A percentile compares a stretch with the other conserved stretches of the same genome.
phyloP scores from a whole-genome alignment of 345 rosid genomes.

The Arabidopsis arenosa region DNA sequence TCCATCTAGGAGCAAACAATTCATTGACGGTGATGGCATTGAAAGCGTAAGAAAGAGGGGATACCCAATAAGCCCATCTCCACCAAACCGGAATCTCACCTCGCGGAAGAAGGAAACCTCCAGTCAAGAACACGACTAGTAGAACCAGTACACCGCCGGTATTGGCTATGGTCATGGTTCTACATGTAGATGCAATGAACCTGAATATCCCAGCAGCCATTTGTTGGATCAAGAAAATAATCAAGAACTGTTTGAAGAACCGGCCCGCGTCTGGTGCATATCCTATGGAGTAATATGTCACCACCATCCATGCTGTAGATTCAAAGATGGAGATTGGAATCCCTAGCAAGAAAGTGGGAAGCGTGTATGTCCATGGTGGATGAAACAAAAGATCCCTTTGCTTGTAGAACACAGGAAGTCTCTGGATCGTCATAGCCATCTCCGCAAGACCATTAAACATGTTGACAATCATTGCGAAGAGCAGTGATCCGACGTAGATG shows the following conservation, averaged over 20 bases:
- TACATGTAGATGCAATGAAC: conserved; percentile 54
- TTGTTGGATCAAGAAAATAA: conserved; percentile 53
- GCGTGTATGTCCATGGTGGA: conserved; percentile 47
- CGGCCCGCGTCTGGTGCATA: conserved; percentile 67
- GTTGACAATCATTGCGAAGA: conserved; percentile 44
- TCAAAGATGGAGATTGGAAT: conserved; percentile 46
- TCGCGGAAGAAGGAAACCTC: conserved; percentile 65
- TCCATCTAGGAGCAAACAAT: conserved; percentile 66
- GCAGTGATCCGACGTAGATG: conserved; percentile 37
- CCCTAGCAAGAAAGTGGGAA: conserved; percentile 48
- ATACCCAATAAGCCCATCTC: conserved; percentile 73
- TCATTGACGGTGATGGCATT: conserved; percentile 62
- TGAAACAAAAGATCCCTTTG: conserved; percentile 51
- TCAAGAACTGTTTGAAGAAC: conserved; percentile 61
- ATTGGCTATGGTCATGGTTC: conserved; percentile 57
- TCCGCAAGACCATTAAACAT: conserved; percentile 49
- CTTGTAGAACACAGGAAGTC: conserved; percentile 50
- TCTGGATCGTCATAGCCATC: conserved; percentile 46
- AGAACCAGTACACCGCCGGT: conserved; percentile 47
- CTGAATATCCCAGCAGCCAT: conserved; percentile 57
- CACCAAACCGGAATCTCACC: conserved; percentile 58
- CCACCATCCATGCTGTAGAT: conserved; percentile 43
- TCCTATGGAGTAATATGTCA: conserved; percentile 64
- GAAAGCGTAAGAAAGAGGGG: conserved; percentile 64
- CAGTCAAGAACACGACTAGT: conserved; percentile 52